Evolutionary conservation across 1,284 basidiomycete species (phyloP).

Genomic region (Vanrija humicola): DNA sequence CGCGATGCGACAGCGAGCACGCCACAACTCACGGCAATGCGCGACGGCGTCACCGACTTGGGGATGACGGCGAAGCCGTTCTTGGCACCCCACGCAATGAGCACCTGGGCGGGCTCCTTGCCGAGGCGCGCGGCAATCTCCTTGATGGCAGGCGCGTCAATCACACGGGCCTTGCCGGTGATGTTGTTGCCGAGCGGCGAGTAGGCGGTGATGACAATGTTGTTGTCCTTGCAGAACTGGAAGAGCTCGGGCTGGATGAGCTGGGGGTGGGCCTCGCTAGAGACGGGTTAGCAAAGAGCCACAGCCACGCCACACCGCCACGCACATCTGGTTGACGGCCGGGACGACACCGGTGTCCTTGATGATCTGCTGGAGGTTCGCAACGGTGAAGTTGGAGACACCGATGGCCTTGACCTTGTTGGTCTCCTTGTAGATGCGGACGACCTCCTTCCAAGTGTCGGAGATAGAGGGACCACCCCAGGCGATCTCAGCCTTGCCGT

Average conservation of each 20-base stretch:
- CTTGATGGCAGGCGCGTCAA: conserved; percentile 54
- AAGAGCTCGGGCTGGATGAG: conserved; percentile 41
- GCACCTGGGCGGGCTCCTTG: conserved; percentile 63
- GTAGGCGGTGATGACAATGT: conserved; percentile 78
- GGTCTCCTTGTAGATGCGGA: conserved; percentile 40
- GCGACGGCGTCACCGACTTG: conserved; percentile 57
- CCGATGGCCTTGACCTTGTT: conserved; percentile 40
- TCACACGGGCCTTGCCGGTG: conserved; percentile 31
- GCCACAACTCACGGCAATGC: conserved; percentile 52
- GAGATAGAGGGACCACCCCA: conserved; percentile 24
- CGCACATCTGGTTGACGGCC: conserved; percentile 67
- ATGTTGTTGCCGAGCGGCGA: conserved; percentile 69
- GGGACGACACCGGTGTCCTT: conserved; percentile 71
- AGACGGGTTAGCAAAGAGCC: too few species aligned
- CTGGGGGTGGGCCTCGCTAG: conserved; percentile 66
- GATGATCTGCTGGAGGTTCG: conserved; percentile 65
- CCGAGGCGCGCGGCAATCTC: conserved; percentile 59
- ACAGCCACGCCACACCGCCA: too few species aligned
- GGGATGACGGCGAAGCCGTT: conserved; percentile 57
- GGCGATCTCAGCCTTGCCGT: conserved; percentile 26
- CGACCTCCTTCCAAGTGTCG: conserved; percentile 46
- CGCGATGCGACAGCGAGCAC: background rate
- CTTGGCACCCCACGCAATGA: conserved; percentile 63
- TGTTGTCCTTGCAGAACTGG: conserved; percentile 56
- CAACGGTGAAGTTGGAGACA: conserved; percentile 77